A percentile compares a stretch with the other conserved stretches of the same genome.
Evolutionary conservation across 148 eudicot genomes (phyloP).

Genomic region (Gaultheria prostrata): DNA sequence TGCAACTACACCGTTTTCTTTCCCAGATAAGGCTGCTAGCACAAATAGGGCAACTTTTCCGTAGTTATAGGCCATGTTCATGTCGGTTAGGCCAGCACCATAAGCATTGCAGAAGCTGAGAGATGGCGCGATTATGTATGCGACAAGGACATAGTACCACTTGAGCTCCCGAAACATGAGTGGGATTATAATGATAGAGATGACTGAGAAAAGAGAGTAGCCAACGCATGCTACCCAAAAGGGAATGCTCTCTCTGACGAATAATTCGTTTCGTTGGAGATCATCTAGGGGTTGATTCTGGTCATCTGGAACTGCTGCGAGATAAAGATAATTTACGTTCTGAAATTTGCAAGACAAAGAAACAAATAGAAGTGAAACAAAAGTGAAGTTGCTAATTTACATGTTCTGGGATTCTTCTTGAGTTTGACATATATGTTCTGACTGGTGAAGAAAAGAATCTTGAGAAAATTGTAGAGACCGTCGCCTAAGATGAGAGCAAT

Average conservation of each 20-base stretch:
- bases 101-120: conserved; percentile 92
- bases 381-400: conserved; percentile 29
- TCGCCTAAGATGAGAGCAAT: conserved; percentile 80
- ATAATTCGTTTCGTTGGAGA: conserved; percentile 57
- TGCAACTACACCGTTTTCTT: conserved; percentile 69
- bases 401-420: conserved; percentile 33
- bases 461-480: conserved; percentile 68
- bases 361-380: neutral
- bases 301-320: conserved; percentile 36
- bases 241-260: conserved; percentile 63
- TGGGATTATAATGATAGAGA: conserved; percentile 66
- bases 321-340: neutral
- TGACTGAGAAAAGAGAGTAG: conserved; percentile 49
- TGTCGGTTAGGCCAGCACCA: conserved; percentile 87
- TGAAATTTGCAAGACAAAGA: neutral
- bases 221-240: conserved; percentile 70
- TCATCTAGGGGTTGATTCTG: conserved; percentile 40
- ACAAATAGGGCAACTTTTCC: conserved; percentile 92
- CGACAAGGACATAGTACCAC: conserved; percentile 71
- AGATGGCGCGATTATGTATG: conserved; percentile 73
- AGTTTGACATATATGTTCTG: conserved; percentile 36
- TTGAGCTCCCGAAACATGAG: conserved; percentile 73
- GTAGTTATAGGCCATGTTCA: conserved; percentile 90
- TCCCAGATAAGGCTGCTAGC: conserved; percentile 55
- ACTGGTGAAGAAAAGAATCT: conserved; percentile 48